phyloP scores from a whole-genome alignment of 2,329 filamentous ascomycete genomes.

The Pyrenophora teres region DNA sequence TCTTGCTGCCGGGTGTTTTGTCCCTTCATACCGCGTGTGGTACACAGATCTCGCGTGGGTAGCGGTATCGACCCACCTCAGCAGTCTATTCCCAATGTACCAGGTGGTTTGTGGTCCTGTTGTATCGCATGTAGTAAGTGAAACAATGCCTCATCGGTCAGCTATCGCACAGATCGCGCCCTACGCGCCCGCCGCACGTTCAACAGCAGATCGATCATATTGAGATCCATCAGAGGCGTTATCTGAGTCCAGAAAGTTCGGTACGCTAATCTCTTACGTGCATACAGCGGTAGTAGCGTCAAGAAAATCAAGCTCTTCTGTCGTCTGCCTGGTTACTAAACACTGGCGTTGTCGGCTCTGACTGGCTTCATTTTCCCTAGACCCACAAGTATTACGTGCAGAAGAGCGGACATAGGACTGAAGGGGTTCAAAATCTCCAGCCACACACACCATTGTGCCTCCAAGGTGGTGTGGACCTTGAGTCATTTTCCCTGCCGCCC shows the following conservation, averaged over 20 bases:
- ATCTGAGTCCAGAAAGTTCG: not conserved
- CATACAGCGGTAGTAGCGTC: constrained; percentile 1
- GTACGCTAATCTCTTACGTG: constrained; percentile 6
- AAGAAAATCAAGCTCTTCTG: not conserved
- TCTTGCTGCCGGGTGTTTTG: not conserved
- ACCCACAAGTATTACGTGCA: not conserved
- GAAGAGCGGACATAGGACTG: not conserved
- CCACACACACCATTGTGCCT: constrained; percentile 1
- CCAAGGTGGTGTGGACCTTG: constrained; percentile 6
- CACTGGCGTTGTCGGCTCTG: no score
- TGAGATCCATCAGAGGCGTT: not conserved
- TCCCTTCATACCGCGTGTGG: not conserved
- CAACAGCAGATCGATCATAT: constrained; percentile 1
- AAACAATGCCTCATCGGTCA: no score
- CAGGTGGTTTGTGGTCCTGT: no score
- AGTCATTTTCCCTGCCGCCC: constrained; percentile 8
- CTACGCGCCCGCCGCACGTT: not conserved
- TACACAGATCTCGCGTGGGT: not conserved
- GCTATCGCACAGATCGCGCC: not conserved
- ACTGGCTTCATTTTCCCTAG: not conserved
- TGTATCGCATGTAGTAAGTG: no score
- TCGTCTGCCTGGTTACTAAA: not conserved
- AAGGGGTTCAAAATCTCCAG: not conserved
- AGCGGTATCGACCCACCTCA: not conserved
- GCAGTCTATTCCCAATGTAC: no score